Evolutionary conservation across 2,329 filamentous ascomycete species (phyloP).

Genomic region (Didymella keratinophila): DNA sequence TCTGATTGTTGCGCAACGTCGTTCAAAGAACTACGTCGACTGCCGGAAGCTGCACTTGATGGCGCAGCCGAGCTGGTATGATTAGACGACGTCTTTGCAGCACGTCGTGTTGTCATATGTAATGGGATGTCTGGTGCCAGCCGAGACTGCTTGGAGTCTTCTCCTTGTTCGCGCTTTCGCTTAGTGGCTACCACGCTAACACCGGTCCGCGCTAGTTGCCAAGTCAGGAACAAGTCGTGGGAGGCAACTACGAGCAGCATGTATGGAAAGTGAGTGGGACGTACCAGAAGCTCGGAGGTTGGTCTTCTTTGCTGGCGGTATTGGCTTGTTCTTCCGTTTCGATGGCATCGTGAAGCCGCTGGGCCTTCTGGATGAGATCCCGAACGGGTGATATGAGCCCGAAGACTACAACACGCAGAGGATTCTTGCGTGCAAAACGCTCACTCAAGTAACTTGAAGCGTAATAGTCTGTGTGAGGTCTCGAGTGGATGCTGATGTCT

Average conservation of each 20-base stretch:
- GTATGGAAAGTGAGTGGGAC: slow-evolving; percentile 20
- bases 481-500: background rate
- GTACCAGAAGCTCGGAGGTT: slow-evolving; percentile 31
- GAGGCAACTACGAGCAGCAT: slow-evolving; percentile 24
- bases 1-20: slow-evolving; percentile 43
- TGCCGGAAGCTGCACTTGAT: slow-evolving; percentile 47
- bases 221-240: slow-evolving; percentile 47
- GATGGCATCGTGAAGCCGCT: slow-evolving; percentile 40
- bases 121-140: slow-evolving; percentile 58
- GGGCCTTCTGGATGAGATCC: background rate
- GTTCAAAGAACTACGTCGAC: slow-evolving; percentile 52
- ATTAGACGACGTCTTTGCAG: slow-evolving; percentile 50
- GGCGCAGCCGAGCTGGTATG: slow-evolving; percentile 45
- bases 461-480: no score
- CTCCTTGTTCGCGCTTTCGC: slow-evolving; percentile 40
- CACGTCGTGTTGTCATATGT: slow-evolving; percentile 59
- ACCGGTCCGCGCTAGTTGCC: slow-evolving; percentile 32
- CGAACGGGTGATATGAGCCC: background rate
- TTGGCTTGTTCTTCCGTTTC: slow-evolving; percentile 41
- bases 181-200: slow-evolving; percentile 23
- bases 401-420: background rate
- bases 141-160: slow-evolving; percentile 40
- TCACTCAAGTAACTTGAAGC: background rate
- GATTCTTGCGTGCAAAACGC: background rate
- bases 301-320: slow-evolving; percentile 11